These are phyloP conservation scores for Lactarius sp. DNA, from an alignment of 768 basidiomycete species.

Conservation along the genomic window DNA sequence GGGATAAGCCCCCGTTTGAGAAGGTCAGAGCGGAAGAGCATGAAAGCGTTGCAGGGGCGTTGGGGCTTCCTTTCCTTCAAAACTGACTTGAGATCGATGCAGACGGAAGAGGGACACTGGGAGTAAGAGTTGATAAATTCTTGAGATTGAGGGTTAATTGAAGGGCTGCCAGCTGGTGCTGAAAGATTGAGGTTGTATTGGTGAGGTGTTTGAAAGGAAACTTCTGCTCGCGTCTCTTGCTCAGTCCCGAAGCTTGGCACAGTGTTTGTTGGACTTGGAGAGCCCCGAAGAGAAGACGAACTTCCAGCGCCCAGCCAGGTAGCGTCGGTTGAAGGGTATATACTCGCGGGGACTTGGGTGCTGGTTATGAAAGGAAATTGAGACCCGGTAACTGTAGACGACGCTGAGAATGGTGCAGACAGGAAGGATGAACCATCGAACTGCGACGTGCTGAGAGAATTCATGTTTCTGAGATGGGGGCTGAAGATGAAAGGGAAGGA, in stretches of 20 bases:
- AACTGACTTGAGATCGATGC: neutral
- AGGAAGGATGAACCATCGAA: neutral
- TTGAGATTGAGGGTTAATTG: neutral
- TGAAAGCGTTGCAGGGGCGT: constrained; percentile 54
- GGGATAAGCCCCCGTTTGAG: constrained; percentile 42
- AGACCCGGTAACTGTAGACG: neutral
- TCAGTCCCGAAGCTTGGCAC: neutral
- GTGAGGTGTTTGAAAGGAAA: neutral
- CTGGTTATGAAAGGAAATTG: constrained; percentile 1
- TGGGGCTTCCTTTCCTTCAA: constrained; percentile 35
- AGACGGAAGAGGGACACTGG: neutral
- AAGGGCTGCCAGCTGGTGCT: neutral
- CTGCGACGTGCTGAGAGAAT: neutral
- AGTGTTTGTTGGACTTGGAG: neutral
- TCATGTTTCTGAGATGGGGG: neutral
- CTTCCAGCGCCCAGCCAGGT: neutral
- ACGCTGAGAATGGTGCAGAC: neutral
- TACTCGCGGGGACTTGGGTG: neutral
- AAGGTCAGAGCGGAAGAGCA: constrained; percentile 51
- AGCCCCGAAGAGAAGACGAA: neutral
- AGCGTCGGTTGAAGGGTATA: neutral
- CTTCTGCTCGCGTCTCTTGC: neutral
- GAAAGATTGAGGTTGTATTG: neutral
- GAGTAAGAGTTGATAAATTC: neutral
- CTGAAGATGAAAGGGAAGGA: neutral